A percentile compares a stretch with the other conserved stretches of the same genome.
phyloP scores from a whole-genome alignment of 1,139 yeast genomes.

The Suhomyces anneliseae region DNA sequence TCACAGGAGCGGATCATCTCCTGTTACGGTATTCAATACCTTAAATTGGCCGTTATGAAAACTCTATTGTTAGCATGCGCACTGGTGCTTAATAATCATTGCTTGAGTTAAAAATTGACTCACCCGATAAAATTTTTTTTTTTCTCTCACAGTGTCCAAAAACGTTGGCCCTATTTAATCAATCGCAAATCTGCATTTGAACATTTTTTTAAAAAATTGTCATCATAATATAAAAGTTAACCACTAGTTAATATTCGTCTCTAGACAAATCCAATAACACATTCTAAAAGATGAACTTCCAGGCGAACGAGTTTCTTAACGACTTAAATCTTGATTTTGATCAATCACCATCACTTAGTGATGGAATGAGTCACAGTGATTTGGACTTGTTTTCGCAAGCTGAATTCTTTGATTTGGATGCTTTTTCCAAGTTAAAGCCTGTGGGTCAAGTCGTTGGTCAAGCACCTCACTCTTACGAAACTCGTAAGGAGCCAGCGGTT shows the following conservation, averaged over 20 bases:
- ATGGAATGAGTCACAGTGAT: conserved; percentile 26
- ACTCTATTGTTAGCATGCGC: not conserved
- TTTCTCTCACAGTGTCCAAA: not conserved
- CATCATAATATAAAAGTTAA: not conserved
- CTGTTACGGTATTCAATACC: not conserved
- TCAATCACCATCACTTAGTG: conserved; percentile 19
- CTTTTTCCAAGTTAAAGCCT: conserved; percentile 29
- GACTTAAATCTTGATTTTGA: conserved; percentile 40
- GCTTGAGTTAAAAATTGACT: not conserved
- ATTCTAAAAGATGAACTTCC: conserved; percentile 35
- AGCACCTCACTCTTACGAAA: conserved; percentile 5
- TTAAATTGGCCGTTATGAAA: not conserved
- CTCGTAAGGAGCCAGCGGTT: conserved; percentile 5
- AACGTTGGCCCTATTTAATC: not conserved
- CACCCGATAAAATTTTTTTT: not conserved
- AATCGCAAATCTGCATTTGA: not conserved
- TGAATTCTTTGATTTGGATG: conserved; percentile 51
- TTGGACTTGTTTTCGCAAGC: conserved; percentile 46
- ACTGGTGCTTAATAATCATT: not conserved
- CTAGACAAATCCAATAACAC: conserved; percentile 1
- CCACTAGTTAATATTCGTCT: not conserved
- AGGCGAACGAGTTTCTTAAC: conserved; percentile 45
- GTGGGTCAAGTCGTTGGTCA: conserved; percentile 12
- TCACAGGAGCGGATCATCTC: no score
- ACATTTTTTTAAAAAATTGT: not conserved